Conservation (phyloP, 805 yeast species). For the Yarrowia keelungensis region DNA sequence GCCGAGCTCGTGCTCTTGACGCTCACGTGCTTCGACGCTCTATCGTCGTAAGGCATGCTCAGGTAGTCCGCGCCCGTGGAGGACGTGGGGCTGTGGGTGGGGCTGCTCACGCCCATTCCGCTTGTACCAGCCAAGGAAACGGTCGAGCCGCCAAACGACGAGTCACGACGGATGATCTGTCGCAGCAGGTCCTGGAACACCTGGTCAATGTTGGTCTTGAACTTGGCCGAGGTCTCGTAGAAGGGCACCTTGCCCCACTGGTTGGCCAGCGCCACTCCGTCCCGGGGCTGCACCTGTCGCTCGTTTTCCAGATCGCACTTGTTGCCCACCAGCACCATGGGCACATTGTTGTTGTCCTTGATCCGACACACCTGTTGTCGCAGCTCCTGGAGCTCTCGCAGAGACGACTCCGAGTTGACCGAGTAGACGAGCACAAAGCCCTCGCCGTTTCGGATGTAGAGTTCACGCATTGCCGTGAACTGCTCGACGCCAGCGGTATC, state of each 20-base stretch:
- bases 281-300: slow-evolving; percentile 77
- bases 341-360: slow-evolving; percentile 75
- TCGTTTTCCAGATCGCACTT: slow-evolving; percentile 84
- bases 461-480: slow-evolving; percentile 93
- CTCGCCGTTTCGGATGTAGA: slow-evolving; percentile 73
- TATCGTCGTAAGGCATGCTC: slow-evolving; percentile 14
- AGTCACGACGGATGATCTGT: slow-evolving; percentile 82
- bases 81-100: slow-evolving; percentile 23
- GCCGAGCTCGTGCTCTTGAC: slow-evolving; percentile 36
- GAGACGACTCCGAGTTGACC: slow-evolving; percentile 76
- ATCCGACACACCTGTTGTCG: slow-evolving; percentile 85
- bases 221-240: slow-evolving; percentile 92
- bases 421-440: slow-evolving; percentile 90
- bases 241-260: slow-evolving; percentile 91
- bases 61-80: slow-evolving; percentile 27
- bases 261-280: slow-evolving; percentile 82
- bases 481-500: slow-evolving; percentile 97
- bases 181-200: slow-evolving; percentile 88
- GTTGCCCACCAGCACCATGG: slow-evolving; percentile 90
- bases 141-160: slow-evolving; percentile 40
- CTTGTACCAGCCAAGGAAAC: slow-evolving; percentile 36
- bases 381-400: slow-evolving; percentile 77
- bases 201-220: slow-evolving; percentile 86
- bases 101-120: slow-evolving; percentile 29
- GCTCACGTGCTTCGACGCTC: slow-evolving; percentile 23